Evolutionary conservation across 352 stramenopile species (phyloP).

Genomic region (Globisporangium heterothallicum): DNA sequence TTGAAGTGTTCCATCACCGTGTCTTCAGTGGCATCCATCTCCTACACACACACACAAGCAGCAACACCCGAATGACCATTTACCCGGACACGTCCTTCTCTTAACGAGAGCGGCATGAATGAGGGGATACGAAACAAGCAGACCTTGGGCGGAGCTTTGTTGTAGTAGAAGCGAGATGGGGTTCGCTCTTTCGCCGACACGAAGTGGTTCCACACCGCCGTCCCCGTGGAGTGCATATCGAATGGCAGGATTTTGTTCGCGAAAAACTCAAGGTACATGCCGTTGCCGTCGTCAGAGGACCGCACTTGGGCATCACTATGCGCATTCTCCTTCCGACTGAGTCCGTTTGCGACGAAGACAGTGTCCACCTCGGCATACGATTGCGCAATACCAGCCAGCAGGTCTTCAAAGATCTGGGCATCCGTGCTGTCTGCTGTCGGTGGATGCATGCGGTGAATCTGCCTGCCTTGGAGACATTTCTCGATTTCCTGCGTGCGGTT

Average conservation of each 20-base stretch:
- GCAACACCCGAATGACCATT: too few species aligned
- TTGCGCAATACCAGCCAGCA: slow-evolving; percentile 27
- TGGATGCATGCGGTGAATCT: slow-evolving; percentile 15
- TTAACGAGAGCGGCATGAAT: too few species aligned
- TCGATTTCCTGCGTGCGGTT: slow-evolving; percentile 12
- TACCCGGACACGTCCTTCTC: too few species aligned
- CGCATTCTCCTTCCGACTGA: slow-evolving; percentile 23
- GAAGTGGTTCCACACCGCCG: slow-evolving; percentile 42
- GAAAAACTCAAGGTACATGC: slow-evolving; percentile 43
- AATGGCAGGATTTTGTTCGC: slow-evolving; percentile 45
- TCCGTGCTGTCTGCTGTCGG: slow-evolving; percentile 21
- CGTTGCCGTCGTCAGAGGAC: slow-evolving; percentile 17
- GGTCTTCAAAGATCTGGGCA: slow-evolving; percentile 25
- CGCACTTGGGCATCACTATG: slow-evolving; percentile 36
- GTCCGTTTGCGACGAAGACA: slow-evolving; percentile 25
- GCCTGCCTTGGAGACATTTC: slow-evolving; percentile 4
- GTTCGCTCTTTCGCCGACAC: slow-evolving; percentile 31
- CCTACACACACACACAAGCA: too few species aligned
- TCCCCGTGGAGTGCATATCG: slow-evolving; percentile 22
- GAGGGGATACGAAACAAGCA: too few species aligned
- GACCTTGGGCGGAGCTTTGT: slow-evolving; percentile 30
- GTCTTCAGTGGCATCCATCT: slow-evolving; percentile 41
- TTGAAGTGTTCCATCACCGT: slow-evolving; percentile 56
- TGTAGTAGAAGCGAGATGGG: slow-evolving; percentile 33
- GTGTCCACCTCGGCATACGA: slow-evolving; percentile 32